Conservation (phyloP, 2,329 filamentous ascomycete genomes). For the Xylaria sp. region DNA sequence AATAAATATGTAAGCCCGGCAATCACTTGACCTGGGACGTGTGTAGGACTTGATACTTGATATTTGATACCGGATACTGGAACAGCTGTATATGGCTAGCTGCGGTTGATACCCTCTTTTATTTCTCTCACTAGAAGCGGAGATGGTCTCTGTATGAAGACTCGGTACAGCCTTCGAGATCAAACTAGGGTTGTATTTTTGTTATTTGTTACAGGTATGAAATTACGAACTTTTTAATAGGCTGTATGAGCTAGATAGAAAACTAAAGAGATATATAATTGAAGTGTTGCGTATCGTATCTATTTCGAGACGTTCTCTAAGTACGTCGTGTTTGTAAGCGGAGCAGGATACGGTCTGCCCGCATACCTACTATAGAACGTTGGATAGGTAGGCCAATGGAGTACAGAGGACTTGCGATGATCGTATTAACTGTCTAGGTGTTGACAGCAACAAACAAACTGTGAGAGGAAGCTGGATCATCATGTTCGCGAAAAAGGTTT, state of each 20-base stretch:
- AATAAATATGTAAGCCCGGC: not conserved
- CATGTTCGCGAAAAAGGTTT: too few species aligned
- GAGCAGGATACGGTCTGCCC: too few species aligned
- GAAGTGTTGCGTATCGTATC: not conserved
- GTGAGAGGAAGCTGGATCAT: too few species aligned
- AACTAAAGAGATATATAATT: not conserved
- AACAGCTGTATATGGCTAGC: conserved; percentile 19
- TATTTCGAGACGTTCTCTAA: not conserved
- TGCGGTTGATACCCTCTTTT: conserved; percentile 32
- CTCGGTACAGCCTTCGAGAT: not conserved
- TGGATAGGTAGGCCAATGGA: too few species aligned
- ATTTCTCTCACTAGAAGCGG: conserved; percentile 16
- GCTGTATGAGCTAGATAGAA: not conserved
- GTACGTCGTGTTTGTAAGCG: too few species aligned
- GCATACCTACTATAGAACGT: too few species aligned
- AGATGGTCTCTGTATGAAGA: not conserved
- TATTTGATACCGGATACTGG: not conserved
- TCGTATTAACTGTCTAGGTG: too few species aligned
- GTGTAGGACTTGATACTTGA: not conserved
- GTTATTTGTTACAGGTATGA: not conserved
- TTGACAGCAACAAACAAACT: too few species aligned
- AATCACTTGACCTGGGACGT: not conserved
- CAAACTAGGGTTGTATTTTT: not conserved
- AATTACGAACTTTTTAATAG: not conserved
- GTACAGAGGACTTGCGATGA: too few species aligned